Evolutionary conservation across 805 yeast genomes (phyloP).

Genomic region (Vanderwaltozyma yarrowii): DNA sequence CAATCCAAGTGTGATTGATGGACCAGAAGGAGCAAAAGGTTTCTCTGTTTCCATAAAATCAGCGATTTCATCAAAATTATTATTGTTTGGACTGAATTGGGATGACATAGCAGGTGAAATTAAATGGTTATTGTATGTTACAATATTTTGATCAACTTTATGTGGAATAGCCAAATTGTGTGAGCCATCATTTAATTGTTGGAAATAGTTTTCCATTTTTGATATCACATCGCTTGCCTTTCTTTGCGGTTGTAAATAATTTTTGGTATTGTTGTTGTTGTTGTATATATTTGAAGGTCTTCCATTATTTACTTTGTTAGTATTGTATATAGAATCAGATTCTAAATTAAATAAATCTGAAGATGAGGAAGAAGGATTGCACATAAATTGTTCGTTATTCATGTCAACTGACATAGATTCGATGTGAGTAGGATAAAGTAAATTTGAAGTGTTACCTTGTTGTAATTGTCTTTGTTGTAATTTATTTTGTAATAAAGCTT

Average conservation of each 20-base stretch:
- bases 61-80: neutral
- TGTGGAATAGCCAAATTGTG: neutral
- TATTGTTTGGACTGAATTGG: slow-evolving; percentile 1
- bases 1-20: slow-evolving; percentile 9
- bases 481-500: slow-evolving; percentile 21
- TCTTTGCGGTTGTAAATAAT: neutral
- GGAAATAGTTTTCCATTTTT: slow-evolving; percentile 2
- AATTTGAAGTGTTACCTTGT: no score
- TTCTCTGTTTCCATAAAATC: neutral
- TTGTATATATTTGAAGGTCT: no score
- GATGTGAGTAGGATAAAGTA: no score
- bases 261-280: neutral
- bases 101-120: slow-evolving; percentile 4
- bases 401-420: no score
- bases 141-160: slow-evolving; percentile 2
- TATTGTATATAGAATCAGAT: no score
- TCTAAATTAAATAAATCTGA: neutral
- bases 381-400: neutral
- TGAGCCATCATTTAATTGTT: neutral
- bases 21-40: neutral
- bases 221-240: slow-evolving; percentile 2
- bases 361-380: neutral
- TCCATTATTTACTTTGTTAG: no score
- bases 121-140: slow-evolving; percentile 1
- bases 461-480: slow-evolving; percentile 23